A percentile compares a stretch with the other conserved stretches of the same genome.
phyloP scores from a whole-genome alignment of 441 rosid species.

The California macrophylla region DNA sequence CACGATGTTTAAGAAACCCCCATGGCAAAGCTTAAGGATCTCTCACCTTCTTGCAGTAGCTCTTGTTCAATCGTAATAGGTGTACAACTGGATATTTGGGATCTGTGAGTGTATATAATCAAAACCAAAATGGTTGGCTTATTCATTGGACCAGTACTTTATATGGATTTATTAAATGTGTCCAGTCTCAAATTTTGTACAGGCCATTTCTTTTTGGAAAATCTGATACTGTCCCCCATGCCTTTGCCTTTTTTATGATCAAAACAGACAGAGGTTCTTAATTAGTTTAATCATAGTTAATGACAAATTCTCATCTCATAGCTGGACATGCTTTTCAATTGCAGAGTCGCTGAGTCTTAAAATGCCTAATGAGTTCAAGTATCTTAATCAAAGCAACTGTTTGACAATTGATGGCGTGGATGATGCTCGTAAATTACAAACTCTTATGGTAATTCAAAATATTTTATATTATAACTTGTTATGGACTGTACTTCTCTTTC shows the following conservation, averaged over 20 bases:
- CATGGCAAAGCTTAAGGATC: neutral
- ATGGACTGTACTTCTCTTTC: slow-evolving; percentile 8
- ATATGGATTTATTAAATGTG: slow-evolving; percentile 2
- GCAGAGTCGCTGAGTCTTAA: slow-evolving; percentile 76
- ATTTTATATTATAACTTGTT: slow-evolving; percentile 4
- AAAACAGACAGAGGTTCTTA: neutral
- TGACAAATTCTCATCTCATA: slow-evolving; percentile 5
- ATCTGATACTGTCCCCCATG: neutral
- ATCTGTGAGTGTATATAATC: neutral
- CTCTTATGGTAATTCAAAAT: slow-evolving; percentile 52
- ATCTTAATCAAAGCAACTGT: slow-evolving; percentile 83
- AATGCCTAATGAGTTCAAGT: slow-evolving; percentile 62
- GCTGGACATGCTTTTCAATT: slow-evolving; percentile 16
- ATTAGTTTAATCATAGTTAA: neutral
- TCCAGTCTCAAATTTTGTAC: neutral
- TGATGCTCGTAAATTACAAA: slow-evolving; percentile 56
- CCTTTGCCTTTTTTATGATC: neutral
- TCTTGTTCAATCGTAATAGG: slow-evolving; percentile 1
- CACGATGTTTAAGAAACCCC: slow-evolving; percentile 5
- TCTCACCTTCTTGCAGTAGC: slow-evolving; percentile 6
- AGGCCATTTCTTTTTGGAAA: neutral
- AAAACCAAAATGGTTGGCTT: neutral
- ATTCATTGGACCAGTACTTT: neutral
- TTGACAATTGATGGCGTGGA: slow-evolving; percentile 61
- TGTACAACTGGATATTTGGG: slow-evolving; percentile 2